These are phyloP conservation scores for Lachnum nothofagi DNA, from an alignment of 2,329 filamentous ascomycete species.

Conservation along the genomic window DNA sequence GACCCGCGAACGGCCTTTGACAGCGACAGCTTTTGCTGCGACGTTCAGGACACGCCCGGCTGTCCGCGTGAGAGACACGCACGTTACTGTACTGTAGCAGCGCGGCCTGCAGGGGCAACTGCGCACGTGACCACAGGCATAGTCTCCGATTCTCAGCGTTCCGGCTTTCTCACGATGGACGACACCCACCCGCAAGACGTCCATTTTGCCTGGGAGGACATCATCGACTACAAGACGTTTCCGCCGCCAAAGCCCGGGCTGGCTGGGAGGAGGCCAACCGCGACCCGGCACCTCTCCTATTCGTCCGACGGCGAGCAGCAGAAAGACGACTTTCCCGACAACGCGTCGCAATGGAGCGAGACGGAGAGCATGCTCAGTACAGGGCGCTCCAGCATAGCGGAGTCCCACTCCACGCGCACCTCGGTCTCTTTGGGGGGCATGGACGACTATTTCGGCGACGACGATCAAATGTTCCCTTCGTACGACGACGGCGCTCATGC, in stretches of 20 bases:
- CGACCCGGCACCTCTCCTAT: neutral
- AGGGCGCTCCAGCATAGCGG: constrained; percentile 1
- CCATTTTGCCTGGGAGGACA: constrained; percentile 12
- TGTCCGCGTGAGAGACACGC: too few relatives aligned
- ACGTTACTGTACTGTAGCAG: too few relatives aligned
- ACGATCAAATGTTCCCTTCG: constrained; percentile 5
- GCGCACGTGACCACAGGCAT: neutral
- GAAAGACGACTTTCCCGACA: constrained; percentile 1
- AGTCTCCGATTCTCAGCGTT: neutral
- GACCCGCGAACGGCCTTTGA: too few relatives aligned
- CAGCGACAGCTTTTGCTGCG: too few relatives aligned
- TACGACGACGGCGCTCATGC: constrained; percentile 3
- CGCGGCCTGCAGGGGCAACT: too few relatives aligned
- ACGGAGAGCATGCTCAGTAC: constrained; percentile 2
- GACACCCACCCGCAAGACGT: constrained; percentile 8
- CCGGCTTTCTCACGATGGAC: constrained; percentile 7
- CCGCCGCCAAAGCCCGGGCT: neutral
- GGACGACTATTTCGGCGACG: constrained; percentile 1
- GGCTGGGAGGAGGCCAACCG: neutral
- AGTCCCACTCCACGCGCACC: neutral
- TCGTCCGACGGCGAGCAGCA: neutral
- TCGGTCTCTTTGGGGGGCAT: neutral
- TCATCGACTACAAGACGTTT: constrained; percentile 4
- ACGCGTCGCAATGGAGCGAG: constrained; percentile 5
- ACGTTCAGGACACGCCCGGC: too few relatives aligned